A percentile compares a stretch with the other conserved stretches of the same genome.
These are phyloP conservation scores for Trichoderma gracile DNA, from an alignment of 2,329 filamentous ascomycete species.

Conservation along the genomic window DNA sequence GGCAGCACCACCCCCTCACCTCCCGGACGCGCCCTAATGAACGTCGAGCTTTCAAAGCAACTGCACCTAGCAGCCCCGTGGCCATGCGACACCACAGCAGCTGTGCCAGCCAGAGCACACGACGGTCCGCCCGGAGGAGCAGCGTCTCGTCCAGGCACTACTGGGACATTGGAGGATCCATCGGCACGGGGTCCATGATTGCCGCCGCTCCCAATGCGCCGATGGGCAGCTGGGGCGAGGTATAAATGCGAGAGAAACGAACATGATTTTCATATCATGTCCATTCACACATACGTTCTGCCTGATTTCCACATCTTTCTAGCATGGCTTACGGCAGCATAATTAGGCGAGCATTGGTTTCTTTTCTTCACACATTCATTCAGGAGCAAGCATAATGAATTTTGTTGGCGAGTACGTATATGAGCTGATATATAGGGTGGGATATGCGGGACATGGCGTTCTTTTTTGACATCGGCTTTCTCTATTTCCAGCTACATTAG, in stretches of 20 bases:
- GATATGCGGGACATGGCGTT: conserved; percentile 10
- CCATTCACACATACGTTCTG: background rate
- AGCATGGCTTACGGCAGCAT: conserved; percentile 20
- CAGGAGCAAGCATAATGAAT: conserved; percentile 18
- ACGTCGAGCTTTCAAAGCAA: conserved; percentile 59
- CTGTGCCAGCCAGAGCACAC: conserved; percentile 85
- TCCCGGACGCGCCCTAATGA: conserved; percentile 55
- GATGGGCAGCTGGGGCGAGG: conserved; percentile 79
- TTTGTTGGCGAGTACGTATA: conserved; percentile 7
- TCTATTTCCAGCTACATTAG: background rate
- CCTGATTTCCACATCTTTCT: background rate
- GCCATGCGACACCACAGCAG: conserved; percentile 59
- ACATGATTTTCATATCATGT: background rate
- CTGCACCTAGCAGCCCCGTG: conserved; percentile 51
- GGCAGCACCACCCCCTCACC: conserved; percentile 86
- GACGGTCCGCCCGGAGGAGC: conserved; percentile 66
- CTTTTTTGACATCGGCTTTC: background rate
- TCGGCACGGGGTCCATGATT: conserved; percentile 73
- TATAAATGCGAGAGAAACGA: conserved; percentile 42
- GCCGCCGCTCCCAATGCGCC: conserved; percentile 62
- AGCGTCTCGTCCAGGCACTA: conserved; percentile 79
- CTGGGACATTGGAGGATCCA: conserved; percentile 84
- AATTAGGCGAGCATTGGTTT: conserved; percentile 17
- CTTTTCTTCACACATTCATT: conserved; percentile 2
- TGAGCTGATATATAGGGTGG: conserved; percentile 9